A percentile compares a stretch with the other conserved stretches of the same genome.
Evolutionary conservation across 805 yeast species (phyloP).

Genomic region (Osmozyma mogii): DNA sequence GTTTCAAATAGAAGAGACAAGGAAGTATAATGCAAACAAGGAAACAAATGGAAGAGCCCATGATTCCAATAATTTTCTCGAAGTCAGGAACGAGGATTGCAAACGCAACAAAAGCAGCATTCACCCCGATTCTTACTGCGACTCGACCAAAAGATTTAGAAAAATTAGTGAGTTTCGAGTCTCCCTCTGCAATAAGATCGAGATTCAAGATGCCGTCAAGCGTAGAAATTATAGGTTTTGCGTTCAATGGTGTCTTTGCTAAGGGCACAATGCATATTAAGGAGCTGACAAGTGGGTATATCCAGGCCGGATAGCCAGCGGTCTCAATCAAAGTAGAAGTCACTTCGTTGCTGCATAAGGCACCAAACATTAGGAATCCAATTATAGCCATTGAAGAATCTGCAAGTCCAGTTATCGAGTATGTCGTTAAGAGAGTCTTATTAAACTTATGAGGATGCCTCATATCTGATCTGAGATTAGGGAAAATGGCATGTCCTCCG

Average conservation of each 20-base stretch:
- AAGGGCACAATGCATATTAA: conserved; percentile 77
- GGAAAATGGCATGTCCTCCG: conserved; percentile 81
- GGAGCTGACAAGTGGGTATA: conserved; percentile 45
- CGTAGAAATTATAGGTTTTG: conserved; percentile 73
- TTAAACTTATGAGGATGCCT: conserved; percentile 52
- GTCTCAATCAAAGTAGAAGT: conserved; percentile 40
- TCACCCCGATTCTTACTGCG: conserved; percentile 35
- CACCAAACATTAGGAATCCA: conserved; percentile 58
- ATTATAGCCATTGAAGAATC: conserved; percentile 58
- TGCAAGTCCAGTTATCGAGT: conserved; percentile 49
- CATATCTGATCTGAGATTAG: conserved; percentile 67
- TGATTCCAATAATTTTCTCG: conserved; percentile 71
- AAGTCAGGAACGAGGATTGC: conserved; percentile 69
- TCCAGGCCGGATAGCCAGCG: conserved; percentile 42
- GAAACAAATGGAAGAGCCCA: conserved; percentile 78
- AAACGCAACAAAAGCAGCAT: conserved; percentile 46
- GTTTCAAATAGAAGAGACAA: conserved; percentile 49
- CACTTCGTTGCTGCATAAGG: conserved; percentile 41
- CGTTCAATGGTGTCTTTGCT: conserved; percentile 77
- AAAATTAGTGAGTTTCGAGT: conserved; percentile 2
- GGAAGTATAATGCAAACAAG: conserved; percentile 76
- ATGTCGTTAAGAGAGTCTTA: conserved; percentile 48
- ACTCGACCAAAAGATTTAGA: conserved; percentile 10
- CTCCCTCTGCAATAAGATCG: conserved; percentile 11
- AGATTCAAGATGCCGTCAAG: conserved; percentile 46